Conservation (phyloP, 2,329 filamentous ascomycete genomes). For the Sporothrix pallida region DNA sequence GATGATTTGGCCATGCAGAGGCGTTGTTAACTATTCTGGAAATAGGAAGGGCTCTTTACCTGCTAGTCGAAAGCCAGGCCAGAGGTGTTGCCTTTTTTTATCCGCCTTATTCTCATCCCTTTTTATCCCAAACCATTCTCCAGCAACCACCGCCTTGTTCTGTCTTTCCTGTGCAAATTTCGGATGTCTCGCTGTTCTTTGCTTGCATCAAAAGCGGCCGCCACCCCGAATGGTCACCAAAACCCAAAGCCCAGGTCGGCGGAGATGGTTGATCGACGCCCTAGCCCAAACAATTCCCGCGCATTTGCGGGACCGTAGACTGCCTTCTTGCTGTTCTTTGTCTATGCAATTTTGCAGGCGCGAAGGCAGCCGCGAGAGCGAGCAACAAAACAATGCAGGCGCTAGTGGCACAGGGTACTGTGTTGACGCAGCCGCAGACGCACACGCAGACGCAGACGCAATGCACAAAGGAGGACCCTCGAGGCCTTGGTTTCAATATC, state of each 20-base stretch:
- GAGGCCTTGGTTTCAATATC: background rate
- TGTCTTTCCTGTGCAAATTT: background rate
- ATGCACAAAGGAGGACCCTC: background rate
- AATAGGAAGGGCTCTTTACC: background rate
- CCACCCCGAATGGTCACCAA: too few relatives aligned
- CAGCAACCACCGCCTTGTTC: background rate
- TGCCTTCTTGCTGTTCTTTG: too few relatives aligned
- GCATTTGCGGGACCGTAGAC: background rate
- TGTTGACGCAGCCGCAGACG: background rate
- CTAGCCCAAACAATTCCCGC: background rate
- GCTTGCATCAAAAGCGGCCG: background rate
- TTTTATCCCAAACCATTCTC: background rate
- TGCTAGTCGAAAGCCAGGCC: background rate
- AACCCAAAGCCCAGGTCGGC: conserved; percentile 3
- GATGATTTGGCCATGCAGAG: background rate
- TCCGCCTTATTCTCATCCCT: background rate
- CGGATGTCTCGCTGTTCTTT: too few relatives aligned
- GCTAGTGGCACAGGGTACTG: too few relatives aligned
- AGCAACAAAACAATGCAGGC: background rate
- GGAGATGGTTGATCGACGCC: conserved; percentile 5
- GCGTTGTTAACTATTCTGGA: background rate
- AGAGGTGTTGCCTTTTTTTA: background rate
- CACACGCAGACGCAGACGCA: background rate
- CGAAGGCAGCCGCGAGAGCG: background rate
- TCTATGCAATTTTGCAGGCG: background rate